Base-by-base conservation (phyloP, 257 asterid genomes). In the Nicotiana otophora region DNA sequence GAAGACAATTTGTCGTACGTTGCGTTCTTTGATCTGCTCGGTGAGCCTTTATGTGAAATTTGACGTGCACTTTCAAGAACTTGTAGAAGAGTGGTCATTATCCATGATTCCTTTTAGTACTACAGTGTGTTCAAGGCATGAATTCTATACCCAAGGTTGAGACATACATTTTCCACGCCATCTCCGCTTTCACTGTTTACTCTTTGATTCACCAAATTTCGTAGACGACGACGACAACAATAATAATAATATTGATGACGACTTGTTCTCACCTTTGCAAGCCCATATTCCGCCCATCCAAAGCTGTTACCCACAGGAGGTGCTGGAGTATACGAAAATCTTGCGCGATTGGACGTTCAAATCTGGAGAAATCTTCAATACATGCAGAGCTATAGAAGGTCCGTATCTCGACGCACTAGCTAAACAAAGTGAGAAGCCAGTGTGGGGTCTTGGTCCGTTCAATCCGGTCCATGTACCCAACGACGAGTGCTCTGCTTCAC, bases 391-490 rank as follows among this genome's bases (percentile, higher is more conserved):
- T 19, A 42, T 80, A 1, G 77, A 80, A 80, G 83, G 33, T 0
- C 20, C 1, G 0, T 64, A 42, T 9, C 33, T 80, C 2, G 83
- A 80, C 4, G 57, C 16, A 10, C 77, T 80, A n/a, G 74, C 64
- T 16, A 46, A 80, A 16, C 51, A 64, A 15, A 46, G 51, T 0
- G 0, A 1, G 17, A 46, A 33, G 12, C 83, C 70, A 55, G 5
- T 80, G 10, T 80, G 83, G 83, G 83, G 77, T 8, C 70, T 64
- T 9, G 77, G 83, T 11, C 77, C 83, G 11, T 46, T 51, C 26
- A 36, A 63, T 46, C 63, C 4, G 17, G n/a, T 66, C 30, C 6
- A 34, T 16, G 1, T 39, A 36, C 17, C 17, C 2, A 69, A 51
- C 17, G 57, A 51, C 57, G 17, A 51, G 5, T 4, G 12, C 10